A percentile compares a stretch with the other conserved stretches of the same genome.
Conservation (phyloP, 2,329 filamentous ascomycete genomes). For the Davidsoniella neocaledoniae region DNA sequence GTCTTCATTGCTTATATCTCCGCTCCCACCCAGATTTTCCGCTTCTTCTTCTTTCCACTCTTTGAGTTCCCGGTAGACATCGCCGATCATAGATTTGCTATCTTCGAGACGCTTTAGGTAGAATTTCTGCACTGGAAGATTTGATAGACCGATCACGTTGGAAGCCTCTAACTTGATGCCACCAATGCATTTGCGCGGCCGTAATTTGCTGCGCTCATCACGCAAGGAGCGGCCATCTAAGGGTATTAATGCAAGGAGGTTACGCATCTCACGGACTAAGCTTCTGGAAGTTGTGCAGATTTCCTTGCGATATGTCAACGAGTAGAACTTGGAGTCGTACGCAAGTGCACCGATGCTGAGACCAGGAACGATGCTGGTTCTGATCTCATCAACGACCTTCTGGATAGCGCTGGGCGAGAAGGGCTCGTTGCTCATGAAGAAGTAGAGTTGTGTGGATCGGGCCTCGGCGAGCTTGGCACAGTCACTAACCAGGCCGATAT, state of each 20-base stretch:
- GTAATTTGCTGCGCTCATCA: background rate
- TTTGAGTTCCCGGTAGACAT: constrained; percentile 3
- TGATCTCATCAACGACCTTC: constrained; percentile 55
- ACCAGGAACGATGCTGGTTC: constrained; percentile 54
- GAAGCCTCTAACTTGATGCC: no score
- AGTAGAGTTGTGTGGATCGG: constrained; percentile 72
- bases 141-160: background rate
- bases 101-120: background rate
- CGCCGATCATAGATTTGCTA: background rate
- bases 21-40: constrained; percentile 39
- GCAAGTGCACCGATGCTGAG: constrained; percentile 54
- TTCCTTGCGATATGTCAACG: constrained; percentile 45
- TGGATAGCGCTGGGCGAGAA: constrained; percentile 65
- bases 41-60: background rate
- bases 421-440: constrained; percentile 72
- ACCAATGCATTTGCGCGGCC: no score
- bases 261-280: constrained; percentile 44
- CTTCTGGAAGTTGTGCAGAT: constrained; percentile 40
- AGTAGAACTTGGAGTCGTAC: constrained; percentile 45
- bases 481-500: constrained; percentile 50
- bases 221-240: background rate
- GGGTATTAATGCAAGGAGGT: constrained; percentile 28
- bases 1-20: constrained; percentile 31
- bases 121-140: background rate
- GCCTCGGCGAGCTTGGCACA: constrained; percentile 59